Percentiles rank a stretch among this genome's conserved stretches.
phyloP scores from a whole-genome alignment of 176 grass and related monocot genomes.

The Carex parvula region DNA sequence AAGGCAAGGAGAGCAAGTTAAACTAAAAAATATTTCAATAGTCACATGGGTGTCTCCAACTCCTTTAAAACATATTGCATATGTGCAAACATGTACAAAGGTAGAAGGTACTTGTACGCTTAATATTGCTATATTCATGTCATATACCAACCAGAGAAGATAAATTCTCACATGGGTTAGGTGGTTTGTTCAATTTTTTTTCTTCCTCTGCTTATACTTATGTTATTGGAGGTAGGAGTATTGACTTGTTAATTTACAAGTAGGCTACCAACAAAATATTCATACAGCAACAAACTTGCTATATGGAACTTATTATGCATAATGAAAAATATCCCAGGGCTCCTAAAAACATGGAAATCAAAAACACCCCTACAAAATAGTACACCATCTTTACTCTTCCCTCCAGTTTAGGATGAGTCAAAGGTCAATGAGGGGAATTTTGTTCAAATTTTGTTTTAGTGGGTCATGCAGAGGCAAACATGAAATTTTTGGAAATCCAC shows the following conservation, averaged over 20 bases:
- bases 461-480: not conserved
- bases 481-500: not conserved
- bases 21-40: conserved; percentile 16
- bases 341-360: not conserved
- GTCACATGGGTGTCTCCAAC: conserved; percentile 19
- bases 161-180: conserved; percentile 24
- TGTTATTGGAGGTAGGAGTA: not conserved
- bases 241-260: not conserved
- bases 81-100: conserved; percentile 8
- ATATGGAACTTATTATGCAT: not conserved
- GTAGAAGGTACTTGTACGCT: conserved; percentile 1
- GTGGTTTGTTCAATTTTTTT: not conserved
- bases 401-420: not conserved
- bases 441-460: not conserved
- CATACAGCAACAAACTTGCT: not conserved
- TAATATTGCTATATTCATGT: conserved; percentile 16
- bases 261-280: not conserved
- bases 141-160: conserved; percentile 8
- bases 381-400: not conserved
- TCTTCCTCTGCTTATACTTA: not conserved
- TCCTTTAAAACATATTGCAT: not conserved
- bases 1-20: not conserved
- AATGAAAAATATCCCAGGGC: not conserved
- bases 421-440: not conserved
- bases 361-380: not conserved